Evolutionary conservation across 495 filamentous ascomycete genomes (phyloP), one percentile per base, ranked within the genome.

Genomic region (Penicillium coffeae): DNA sequence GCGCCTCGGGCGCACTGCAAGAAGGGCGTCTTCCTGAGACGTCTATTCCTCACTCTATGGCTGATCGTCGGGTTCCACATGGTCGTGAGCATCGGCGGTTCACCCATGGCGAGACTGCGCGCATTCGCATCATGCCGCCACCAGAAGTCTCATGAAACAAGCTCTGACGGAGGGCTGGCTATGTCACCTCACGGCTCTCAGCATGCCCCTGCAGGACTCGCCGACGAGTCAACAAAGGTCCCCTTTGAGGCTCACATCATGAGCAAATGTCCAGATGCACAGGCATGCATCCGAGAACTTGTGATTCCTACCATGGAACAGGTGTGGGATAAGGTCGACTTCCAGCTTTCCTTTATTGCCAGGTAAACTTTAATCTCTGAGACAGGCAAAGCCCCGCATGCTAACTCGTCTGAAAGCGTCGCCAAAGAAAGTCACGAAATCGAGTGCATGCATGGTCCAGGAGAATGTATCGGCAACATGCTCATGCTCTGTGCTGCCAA

Each of bases 391-490:
- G 14, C 44, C 19, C 16, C 22, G 15, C 22, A 19, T 33, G 0
- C 25, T 30, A 30, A 30, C 25, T 5, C 10, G 4, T 30, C 25
- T 10, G 10, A 30, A 30, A 74, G 71, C 36, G 65, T 71, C 16
- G 69, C 68, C 5, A 58, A 68, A 42, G 45, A 64, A 39, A 59
- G 66, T 3, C 63, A 67, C 35, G 72, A 71, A 21, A 65, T 75
- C 3, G 51, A 64, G 12, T 99, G 94, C 75, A 94, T 73, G 64
- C 93, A 97, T 59, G 94, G 93, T 4, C 86, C 90, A 4, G 73
- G 72, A 12, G 93, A 99, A 72, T 99, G 93, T 60, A 81, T 97
- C 56, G 91, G 91, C 14, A 87, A 99, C 67, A 95, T 95, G 70
- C 75, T 99, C 62, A 84, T 92, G 54, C 84, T 97, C 47, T 99